phyloP scores from a whole-genome alignment of 352 stramenopile species.

The Phytophthora macrochlamydospora region DNA sequence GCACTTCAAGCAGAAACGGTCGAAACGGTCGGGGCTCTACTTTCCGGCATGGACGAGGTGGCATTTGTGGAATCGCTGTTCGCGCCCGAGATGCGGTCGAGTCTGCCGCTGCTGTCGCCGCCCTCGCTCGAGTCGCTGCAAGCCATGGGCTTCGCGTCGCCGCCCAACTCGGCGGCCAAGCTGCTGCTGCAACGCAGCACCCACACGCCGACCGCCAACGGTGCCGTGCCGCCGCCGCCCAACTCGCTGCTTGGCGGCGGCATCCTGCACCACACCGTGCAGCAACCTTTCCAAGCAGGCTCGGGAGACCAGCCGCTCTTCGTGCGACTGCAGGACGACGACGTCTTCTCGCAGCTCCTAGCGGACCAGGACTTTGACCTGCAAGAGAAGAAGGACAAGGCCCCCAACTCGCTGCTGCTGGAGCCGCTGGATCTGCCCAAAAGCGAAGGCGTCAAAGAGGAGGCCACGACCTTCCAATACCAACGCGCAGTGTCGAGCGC shows the following conservation, averaged over 20 bases:
- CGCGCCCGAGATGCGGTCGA: constrained; percentile 49
- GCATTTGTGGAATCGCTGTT: constrained; percentile 78
- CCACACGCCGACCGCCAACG: constrained; percentile 7
- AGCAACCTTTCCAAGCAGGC: constrained; percentile 24
- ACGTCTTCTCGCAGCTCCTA: constrained; percentile 53
- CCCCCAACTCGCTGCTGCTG: constrained; percentile 33
- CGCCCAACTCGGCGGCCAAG: constrained; percentile 16
- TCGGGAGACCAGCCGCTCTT: constrained; percentile 30
- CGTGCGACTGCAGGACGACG: constrained; percentile 46
- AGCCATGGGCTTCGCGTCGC: constrained; percentile 20
- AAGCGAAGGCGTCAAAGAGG: constrained; percentile 27
- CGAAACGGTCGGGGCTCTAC: constrained; percentile 12
- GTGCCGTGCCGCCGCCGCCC: constrained; percentile 28
- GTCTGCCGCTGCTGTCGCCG: constrained; percentile 8
- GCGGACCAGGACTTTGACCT: constrained; percentile 54
- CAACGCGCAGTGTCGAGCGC: too few species aligned
- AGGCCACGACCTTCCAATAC: neutral
- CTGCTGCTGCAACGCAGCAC: constrained; percentile 1
- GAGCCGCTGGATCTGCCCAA: constrained; percentile 44
- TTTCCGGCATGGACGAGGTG: constrained; percentile 53
- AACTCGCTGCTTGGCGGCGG: constrained; percentile 42
- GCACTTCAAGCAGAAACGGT: constrained; percentile 29
- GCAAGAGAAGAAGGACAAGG: constrained; percentile 32
- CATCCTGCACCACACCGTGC: constrained; percentile 16
- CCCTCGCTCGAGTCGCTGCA: constrained; percentile 27